Base-by-base conservation (phyloP, 2,329 filamentous ascomycete genomes). In the Neoarthrinium moseri region DNA sequence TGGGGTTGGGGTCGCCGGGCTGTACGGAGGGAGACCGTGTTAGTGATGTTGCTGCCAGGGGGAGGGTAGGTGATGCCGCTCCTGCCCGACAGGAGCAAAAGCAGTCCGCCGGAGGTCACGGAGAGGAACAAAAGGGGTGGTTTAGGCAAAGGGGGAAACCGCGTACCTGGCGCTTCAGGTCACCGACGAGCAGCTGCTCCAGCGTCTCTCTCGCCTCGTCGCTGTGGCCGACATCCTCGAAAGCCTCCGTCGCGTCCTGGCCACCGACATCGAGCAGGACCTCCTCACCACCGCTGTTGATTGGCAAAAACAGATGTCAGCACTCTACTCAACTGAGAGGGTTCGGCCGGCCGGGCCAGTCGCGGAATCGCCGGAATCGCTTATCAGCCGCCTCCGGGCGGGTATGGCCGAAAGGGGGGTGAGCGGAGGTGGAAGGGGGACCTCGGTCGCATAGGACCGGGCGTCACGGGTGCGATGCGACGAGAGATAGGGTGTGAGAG, bases 191-290 rank as follows among this genome's bases (percentile, higher is more conserved):
- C 55, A 95, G 75, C 62, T 83, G 81, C 24, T 87, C 84, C 47
- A 99, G 84, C 57, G 95, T 92, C 77, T 97, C 92, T 57, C 94
- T 87, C 57, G 94, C 94, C 79, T 99, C 94, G 71, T 99, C 94
- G 62, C 89, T 95, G 86, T 99, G 94, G 65, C 94, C 94, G 63
- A 99, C 94, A 72, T 99, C 94, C 77, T 99, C 94, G 68, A 99
- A 99, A 51, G 94, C 92, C 75, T 97, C 94, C 60, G 92, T 96
- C 62, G 89, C 87, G 71, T 99, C 94, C 75, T 96, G 91, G 58
- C 94, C 94, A 63, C 80, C 94, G 54, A 97, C 91, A 59, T 99
- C 94, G 58, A 99, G 86, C 53, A 99, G 77, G 59, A 99, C 94
- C 77, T 99, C 94, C 75, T 99, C 94, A 75, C 94, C 94, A 77